Conservation (phyloP, 2,329 filamentous ascomycete genomes). For the Thielaviopsis ethacetica region DNA sequence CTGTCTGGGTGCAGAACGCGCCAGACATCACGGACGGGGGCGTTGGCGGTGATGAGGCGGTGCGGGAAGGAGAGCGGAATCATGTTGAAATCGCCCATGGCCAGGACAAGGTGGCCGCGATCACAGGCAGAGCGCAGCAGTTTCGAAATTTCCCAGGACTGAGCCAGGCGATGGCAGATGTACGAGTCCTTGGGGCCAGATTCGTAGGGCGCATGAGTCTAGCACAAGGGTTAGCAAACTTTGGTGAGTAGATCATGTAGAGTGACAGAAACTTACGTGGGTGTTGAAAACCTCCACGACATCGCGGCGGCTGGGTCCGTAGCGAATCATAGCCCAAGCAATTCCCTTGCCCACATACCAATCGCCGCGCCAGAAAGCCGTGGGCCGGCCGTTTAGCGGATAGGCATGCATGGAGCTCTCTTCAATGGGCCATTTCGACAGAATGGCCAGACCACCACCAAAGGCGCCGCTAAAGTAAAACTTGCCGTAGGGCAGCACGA, state of each 20-base stretch:
- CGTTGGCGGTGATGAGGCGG: constrained; percentile 61
- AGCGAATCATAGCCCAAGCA: constrained; percentile 63
- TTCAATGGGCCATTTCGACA: constrained; percentile 84
- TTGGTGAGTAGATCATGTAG: background rate
- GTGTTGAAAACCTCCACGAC: constrained; percentile 85
- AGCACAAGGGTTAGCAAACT: background rate
- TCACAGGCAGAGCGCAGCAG: constrained; percentile 68
- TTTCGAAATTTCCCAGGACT: constrained; percentile 90
- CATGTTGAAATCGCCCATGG: constrained; percentile 93
- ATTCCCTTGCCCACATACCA: constrained; percentile 96
- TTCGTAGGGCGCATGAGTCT: constrained; percentile 76
- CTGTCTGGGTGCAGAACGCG: constrained; percentile 68
- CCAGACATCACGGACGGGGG: constrained; percentile 72
- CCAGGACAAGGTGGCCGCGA: constrained; percentile 68
- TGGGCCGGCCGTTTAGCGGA: constrained; percentile 82
- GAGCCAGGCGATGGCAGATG: constrained; percentile 73
- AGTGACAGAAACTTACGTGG: constrained; percentile 38
- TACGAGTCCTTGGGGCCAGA: constrained; percentile 67
- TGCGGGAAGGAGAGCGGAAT: constrained; percentile 74
- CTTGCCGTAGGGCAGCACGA: constrained; percentile 74
- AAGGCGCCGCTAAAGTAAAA: constrained; percentile 86
- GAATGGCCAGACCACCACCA: constrained; percentile 73
- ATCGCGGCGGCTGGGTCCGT: constrained; percentile 46
- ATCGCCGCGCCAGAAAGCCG: constrained; percentile 85
- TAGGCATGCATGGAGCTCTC: constrained; percentile 77